Conservation (phyloP, 1,284 basidiomycete genomes). For the Ganoderma resinaceum region DNA sequence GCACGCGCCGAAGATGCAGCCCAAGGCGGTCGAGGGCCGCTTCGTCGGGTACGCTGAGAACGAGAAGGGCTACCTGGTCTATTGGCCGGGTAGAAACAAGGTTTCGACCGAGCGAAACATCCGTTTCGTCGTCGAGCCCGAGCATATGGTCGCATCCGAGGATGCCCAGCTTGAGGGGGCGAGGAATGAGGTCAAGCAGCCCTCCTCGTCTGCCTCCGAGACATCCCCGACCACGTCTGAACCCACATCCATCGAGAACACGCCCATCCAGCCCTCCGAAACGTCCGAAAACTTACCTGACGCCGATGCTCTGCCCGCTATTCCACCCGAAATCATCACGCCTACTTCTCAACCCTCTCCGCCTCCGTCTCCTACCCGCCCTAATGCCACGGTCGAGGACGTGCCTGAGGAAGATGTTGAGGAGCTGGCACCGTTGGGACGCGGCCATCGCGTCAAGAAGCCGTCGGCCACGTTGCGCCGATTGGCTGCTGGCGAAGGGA, state of each 20-base stretch:
- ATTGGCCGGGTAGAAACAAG: neutral
- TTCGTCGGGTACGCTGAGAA: neutral
- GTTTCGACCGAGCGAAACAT: neutral
- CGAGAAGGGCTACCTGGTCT: neutral
- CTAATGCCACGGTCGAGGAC: neutral
- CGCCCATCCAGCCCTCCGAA: neutral
- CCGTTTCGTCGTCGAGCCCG: neutral
- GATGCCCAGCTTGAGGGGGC: neutral
- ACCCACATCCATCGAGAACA: neutral
- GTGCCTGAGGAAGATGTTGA: neutral
- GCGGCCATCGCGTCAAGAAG: neutral
- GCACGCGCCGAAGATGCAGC: neutral
- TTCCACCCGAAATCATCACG: too few relatives aligned
- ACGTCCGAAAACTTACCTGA: neutral
- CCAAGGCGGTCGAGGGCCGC: neutral
- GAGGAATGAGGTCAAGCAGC: neutral
- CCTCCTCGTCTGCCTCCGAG: neutral
- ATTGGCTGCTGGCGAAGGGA: neutral
- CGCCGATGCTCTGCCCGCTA: neutral
- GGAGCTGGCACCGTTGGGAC: neutral
- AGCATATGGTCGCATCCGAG: neutral
- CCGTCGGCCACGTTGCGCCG: neutral
- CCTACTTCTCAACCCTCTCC: neutral
- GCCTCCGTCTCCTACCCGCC: neutral
- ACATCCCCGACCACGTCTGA: neutral